phyloP scores from a whole-genome alignment of 177 flowering plant genomes.

The Vitis hybrid region DNA sequence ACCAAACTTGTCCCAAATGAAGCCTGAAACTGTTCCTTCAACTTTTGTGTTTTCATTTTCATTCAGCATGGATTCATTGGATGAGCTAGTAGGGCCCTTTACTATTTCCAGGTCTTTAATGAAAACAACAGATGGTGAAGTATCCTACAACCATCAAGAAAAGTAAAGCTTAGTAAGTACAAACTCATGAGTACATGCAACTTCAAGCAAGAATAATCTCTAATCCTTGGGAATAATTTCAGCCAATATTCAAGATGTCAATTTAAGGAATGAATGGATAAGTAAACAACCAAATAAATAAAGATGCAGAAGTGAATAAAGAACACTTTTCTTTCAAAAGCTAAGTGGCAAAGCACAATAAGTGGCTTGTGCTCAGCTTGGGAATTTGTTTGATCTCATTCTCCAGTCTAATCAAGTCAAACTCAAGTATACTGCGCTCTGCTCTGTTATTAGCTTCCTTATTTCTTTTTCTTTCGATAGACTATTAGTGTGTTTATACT shows the following conservation, averaged over 20 bases:
- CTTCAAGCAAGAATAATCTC: not conserved
- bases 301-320: no score
- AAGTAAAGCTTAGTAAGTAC: slow-evolving; percentile 3
- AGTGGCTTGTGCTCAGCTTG: no score
- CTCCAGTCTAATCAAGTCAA: no score
- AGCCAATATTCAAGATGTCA: not conserved
- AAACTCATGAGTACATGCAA: not conserved
- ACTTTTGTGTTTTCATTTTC: slow-evolving; percentile 66
- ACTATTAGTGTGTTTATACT: no score
- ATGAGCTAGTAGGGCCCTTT: slow-evolving; percentile 32
- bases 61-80: slow-evolving; percentile 13
- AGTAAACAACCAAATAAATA: not conserved
- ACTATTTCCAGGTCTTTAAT: slow-evolving; percentile 64
- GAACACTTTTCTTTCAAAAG: no score
- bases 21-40: slow-evolving; percentile 96
- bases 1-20: slow-evolving; percentile 89
- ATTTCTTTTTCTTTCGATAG: no score
- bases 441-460: no score
- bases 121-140: slow-evolving; percentile 79
- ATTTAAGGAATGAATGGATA: not conserved
- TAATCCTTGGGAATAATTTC: not conserved
- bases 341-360: no score
- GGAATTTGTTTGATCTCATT: no score
- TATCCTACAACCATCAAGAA: slow-evolving; percentile 41
- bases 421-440: no score